phyloP scores from a whole-genome alignment of 2,329 filamentous ascomycete genomes.

The Penicillium verrucosum region DNA sequence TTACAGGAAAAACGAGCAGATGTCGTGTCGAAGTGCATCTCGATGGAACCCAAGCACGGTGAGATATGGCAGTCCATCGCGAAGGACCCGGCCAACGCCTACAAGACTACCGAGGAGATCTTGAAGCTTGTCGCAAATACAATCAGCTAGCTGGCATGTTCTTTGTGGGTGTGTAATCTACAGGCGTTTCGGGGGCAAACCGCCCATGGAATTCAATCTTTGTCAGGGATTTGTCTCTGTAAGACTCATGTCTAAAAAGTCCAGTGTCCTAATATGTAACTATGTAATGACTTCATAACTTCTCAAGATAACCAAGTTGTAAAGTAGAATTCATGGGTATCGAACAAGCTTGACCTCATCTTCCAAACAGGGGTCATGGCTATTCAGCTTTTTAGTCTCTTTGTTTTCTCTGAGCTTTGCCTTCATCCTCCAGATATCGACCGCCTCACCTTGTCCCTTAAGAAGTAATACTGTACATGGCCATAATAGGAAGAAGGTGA shows the following conservation, averaged over 20 bases:
- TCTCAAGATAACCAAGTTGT: constrained; percentile 4
- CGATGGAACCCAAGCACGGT: constrained; percentile 85
- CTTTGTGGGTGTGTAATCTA: constrained; percentile 6
- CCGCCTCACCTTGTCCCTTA: constrained; percentile 6
- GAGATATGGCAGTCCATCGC: constrained; percentile 84
- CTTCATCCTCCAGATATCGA: background rate
- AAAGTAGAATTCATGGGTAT: constrained; percentile 31
- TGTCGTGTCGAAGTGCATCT: constrained; percentile 73
- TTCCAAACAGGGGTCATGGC: constrained; percentile 10
- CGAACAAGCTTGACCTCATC: constrained; percentile 24
- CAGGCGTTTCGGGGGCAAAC: constrained; percentile 5
- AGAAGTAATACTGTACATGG: constrained; percentile 21
- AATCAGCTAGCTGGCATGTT: constrained; percentile 20
- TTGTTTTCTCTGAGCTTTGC: constrained; percentile 5
- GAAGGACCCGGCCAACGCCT: constrained; percentile 80
- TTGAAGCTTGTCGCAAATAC: constrained; percentile 69
- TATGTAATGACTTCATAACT: background rate
- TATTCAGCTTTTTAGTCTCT: constrained; percentile 15
- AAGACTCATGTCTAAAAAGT: background rate
- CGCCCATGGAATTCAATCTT: constrained; percentile 3
- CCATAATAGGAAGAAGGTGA: constrained; percentile 8
- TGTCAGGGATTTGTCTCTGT: background rate
- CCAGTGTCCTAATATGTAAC: background rate
- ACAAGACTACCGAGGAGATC: constrained; percentile 73
- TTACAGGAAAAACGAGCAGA: constrained; percentile 76